Evolutionary conservation across 768 basidiomycete genomes (phyloP), one percentile per base, ranked within the genome.

Genomic region (Suillus luteus): DNA sequence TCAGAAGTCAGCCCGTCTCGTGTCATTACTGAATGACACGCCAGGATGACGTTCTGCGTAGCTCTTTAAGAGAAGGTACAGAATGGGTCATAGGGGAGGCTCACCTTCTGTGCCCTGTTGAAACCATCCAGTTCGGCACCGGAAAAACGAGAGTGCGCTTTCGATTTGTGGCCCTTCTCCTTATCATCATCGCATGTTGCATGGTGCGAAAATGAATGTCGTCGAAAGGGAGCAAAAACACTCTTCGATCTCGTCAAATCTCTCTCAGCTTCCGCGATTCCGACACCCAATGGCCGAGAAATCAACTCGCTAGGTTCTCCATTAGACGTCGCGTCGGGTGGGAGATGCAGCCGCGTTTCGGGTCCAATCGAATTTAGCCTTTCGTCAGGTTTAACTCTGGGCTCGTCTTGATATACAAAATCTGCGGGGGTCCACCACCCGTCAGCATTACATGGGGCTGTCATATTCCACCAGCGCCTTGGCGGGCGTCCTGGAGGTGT

Each of bases 401-500:
- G 52, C 11, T 54, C 52, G 1, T 54, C 33, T 35, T 54, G 52
- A 35, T 12, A 54, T 54, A 54, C 19, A 12, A 54, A 54, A n/a
- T 54, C 52, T n/a, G 19, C 52, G 19, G 52, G 31, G 52, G 17
- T 33, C 51, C 51, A 33, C 33, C 52, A n/a, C 19, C 35, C 31
- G 19, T 54, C 52, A 3, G 33, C 33, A 3, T 54, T n/a, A 33
- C 52, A 54, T n/a, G 52, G 52, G 35, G n/a, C 19, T n/a, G 31
- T n/a, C 52, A 35, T 11, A 35, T 35, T 54, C 52, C 52, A 54
- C 52, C 33, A n/a, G 19, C 19, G 52, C 33, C 52, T 54, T n/a
- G 52, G 52, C 11, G 52, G 52, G 52, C 19, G 35, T 54, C 52
- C 52, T 37, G 52, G 52, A 35, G 31, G 31, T 54, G 52, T 54